Conservation (phyloP, 371 early-diverging fungal genomes). For the Mucor plumbeus region DNA sequence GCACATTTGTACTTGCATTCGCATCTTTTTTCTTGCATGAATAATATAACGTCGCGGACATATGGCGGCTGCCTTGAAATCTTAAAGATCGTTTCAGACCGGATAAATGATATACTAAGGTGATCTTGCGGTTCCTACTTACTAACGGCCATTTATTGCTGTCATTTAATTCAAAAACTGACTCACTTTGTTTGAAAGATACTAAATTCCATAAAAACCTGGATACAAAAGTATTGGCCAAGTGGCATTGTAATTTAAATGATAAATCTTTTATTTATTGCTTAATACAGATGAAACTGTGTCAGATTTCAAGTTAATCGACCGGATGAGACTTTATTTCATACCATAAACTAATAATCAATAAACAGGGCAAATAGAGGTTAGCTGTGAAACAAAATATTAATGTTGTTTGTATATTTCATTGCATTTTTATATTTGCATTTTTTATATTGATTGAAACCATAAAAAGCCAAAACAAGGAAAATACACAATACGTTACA, state of each 20-base stretch:
- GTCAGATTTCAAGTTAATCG: background rate
- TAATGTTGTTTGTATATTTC: too few species aligned
- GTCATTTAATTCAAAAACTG: background rate
- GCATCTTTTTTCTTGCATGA: too few species aligned
- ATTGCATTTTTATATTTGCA: too few species aligned
- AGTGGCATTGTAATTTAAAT: background rate
- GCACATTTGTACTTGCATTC: too few species aligned
- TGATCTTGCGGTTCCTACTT: background rate
- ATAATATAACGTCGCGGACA: background rate
- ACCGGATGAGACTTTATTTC: background rate
- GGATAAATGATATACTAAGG: background rate
- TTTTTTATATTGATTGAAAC: too few species aligned
- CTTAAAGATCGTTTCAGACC: background rate
- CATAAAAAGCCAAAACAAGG: too few species aligned
- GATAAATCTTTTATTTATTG: background rate
- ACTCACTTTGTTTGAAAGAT: background rate
- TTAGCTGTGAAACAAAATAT: background rate
- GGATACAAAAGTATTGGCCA: conserved; percentile 1
- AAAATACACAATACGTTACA: too few species aligned
- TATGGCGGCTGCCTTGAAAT: background rate
- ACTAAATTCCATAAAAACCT: background rate
- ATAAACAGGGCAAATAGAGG: background rate
- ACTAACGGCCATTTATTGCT: background rate
- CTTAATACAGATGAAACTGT: background rate
- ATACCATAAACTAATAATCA: background rate